Conservation (phyloP, 257 asterid species). For the Solanum virginianum region DNA sequence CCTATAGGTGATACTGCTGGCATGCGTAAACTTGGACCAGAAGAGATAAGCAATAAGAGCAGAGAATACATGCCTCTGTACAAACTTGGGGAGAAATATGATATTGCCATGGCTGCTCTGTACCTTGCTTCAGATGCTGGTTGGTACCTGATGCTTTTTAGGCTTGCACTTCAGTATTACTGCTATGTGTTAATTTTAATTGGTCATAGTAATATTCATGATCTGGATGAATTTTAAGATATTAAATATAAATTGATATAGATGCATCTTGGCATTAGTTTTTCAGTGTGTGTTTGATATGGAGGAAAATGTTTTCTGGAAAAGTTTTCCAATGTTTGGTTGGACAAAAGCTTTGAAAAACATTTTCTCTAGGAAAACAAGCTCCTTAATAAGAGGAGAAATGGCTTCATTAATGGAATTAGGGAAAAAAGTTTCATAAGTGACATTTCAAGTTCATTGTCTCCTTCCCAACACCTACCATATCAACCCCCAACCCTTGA, state of each 20-base stretch:
- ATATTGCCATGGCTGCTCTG: slow-evolving; percentile 85
- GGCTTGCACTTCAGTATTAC: background rate
- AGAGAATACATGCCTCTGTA: slow-evolving; percentile 41
- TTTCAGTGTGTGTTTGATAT: background rate
- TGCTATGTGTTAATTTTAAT: background rate
- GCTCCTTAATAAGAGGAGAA: too few species aligned
- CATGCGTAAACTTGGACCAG: slow-evolving; percentile 56
- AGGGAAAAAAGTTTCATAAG: too few species aligned
- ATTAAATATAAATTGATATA: background rate
- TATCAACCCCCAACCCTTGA: too few species aligned
- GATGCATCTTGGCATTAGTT: background rate
- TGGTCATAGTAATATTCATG: background rate
- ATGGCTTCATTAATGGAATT: too few species aligned
- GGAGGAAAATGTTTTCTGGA: too few species aligned
- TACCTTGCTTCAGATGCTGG: slow-evolving; percentile 86
- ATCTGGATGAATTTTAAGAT: background rate
- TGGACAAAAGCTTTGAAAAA: too few species aligned
- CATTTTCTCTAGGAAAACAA: too few species aligned
- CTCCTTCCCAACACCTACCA: too few species aligned
- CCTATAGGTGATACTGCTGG: slow-evolving; percentile 79
- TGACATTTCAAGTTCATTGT: too few species aligned
- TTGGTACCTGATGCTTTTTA: slow-evolving; percentile 15
- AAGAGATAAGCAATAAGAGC: slow-evolving; percentile 33
- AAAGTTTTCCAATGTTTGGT: too few species aligned
- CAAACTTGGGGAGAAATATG: slow-evolving; percentile 84